These are phyloP conservation scores for Posidonia australis DNA, from an alignment of 106 monocot species.

Conservation along the genomic window DNA sequence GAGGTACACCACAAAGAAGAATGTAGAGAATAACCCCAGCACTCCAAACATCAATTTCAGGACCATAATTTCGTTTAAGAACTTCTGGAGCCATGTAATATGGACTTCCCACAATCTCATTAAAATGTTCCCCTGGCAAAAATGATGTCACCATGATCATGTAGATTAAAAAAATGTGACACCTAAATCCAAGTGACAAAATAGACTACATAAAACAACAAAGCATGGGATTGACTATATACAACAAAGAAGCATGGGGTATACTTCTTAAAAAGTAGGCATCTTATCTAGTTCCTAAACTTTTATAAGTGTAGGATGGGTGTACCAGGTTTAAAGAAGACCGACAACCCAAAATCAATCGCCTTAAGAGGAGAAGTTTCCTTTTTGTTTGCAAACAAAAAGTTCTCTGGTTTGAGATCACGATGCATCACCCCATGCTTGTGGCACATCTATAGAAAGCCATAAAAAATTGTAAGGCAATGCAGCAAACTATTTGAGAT, in stretches of 20 bases:
- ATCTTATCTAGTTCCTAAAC: too few relatives aligned
- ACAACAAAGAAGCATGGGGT: too few relatives aligned
- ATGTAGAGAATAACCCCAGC: conserved; percentile 22
- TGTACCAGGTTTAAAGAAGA: conserved; percentile 19
- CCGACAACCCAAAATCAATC: conserved; percentile 19
- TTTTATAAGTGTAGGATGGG: too few relatives aligned
- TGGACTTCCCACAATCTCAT: conserved; percentile 19
- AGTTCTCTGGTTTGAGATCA: conserved; percentile 21
- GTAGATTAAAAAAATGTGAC: neutral
- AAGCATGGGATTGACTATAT: too few relatives aligned
- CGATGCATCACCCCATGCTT: conserved; percentile 20
- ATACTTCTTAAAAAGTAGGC: too few relatives aligned
- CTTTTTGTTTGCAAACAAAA: conserved; percentile 19
- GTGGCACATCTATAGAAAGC: conserved; percentile 15
- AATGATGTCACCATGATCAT: neutral
- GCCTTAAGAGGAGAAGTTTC: conserved; percentile 19
- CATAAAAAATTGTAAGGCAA: neutral
- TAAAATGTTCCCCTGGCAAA: conserved; percentile 11
- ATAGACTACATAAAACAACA: neutral
- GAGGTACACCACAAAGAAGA: conserved; percentile 20
- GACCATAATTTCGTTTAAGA: conserved; percentile 18
- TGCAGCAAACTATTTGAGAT: neutral
- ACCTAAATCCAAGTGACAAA: neutral
- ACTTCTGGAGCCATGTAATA: conserved; percentile 24
- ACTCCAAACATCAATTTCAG: conserved; percentile 24